Percentiles rank a stretch among this genome's conserved stretches.
Evolutionary conservation across 495 filamentous ascomycete species (phyloP).

Genomic region (Saxophila tyrrhenica): DNA sequence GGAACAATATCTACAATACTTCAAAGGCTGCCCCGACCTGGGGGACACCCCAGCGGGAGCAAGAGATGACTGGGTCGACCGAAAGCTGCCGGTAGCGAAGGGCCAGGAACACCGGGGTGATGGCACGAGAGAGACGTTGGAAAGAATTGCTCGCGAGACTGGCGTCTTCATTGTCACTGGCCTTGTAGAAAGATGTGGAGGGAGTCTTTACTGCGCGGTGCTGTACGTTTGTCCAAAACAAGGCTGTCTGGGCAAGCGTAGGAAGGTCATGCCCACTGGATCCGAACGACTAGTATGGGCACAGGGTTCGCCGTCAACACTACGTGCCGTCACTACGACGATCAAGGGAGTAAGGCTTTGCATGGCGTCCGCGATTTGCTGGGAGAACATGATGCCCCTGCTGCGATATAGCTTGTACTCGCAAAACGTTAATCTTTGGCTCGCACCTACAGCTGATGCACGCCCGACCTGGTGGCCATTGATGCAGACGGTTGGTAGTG

Average conservation of each 20-base stretch:
- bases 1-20: constrained; percentile 77
- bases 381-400: constrained; percentile 96
- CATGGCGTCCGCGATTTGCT: constrained; percentile 82
- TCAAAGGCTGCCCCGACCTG: constrained; percentile 65
- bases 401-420: constrained; percentile 68
- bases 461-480: constrained; percentile 75
- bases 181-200: constrained; percentile 66
- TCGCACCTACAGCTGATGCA: constrained; percentile 82
- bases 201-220: constrained; percentile 73
- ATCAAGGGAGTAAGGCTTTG: constrained; percentile 68
- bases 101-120: constrained; percentile 50
- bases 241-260: constrained; percentile 71
- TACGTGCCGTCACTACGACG: constrained; percentile 70
- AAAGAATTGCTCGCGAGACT: constrained; percentile 59
- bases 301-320: constrained; percentile 67
- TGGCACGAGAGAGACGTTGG: constrained; percentile 72
- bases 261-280: constrained; percentile 92
- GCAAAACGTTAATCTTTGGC: constrained; percentile 87
- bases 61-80: constrained; percentile 59
- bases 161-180: constrained; percentile 72
- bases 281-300: constrained; percentile 81
- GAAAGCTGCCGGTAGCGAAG: constrained; percentile 43
- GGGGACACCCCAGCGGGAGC: constrained; percentile 73
- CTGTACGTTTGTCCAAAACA: constrained; percentile 68
- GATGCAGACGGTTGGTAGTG: constrained; percentile 68